Percentiles rank a stretch among this genome's conserved stretches.
phyloP scores from a whole-genome alignment of 495 filamentous ascomycete genomes.

The Talaromyces thailandensis region DNA sequence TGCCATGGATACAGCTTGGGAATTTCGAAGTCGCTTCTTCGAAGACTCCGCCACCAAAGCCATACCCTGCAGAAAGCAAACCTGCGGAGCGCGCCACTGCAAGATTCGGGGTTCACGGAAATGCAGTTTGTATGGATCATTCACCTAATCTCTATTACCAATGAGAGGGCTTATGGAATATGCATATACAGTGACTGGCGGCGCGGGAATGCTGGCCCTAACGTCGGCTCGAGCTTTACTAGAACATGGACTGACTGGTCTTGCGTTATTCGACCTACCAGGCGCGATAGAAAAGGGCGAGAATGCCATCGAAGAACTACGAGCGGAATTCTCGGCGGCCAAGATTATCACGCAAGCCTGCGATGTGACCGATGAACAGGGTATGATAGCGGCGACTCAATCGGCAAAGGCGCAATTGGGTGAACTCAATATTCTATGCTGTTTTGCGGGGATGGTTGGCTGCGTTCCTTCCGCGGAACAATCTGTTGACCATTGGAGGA shows the following conservation, averaged over 20 bases:
- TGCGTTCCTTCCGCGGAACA: constrained; percentile 48
- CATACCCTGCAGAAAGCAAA: constrained; percentile 29
- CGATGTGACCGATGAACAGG: constrained; percentile 47
- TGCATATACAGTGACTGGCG: constrained; percentile 45
- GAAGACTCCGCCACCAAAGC: constrained; percentile 37
- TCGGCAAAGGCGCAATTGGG: constrained; percentile 35
- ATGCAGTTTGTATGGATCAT: constrained; percentile 34
- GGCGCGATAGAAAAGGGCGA: constrained; percentile 16
- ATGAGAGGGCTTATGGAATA: neutral
- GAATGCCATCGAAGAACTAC: constrained; percentile 26
- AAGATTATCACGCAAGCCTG: constrained; percentile 37
- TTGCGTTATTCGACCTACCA: constrained; percentile 54
- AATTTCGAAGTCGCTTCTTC: constrained; percentile 19
- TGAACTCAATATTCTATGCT: constrained; percentile 46
- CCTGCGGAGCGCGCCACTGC: constrained; percentile 38
- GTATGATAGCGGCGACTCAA: constrained; percentile 31
- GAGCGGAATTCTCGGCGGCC: constrained; percentile 41
- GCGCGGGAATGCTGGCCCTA: constrained; percentile 56
- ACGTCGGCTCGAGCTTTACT: constrained; percentile 52
- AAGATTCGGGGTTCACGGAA: constrained; percentile 52
- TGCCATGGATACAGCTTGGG: constrained; percentile 17
- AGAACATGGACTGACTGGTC: constrained; percentile 53
- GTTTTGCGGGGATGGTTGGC: constrained; percentile 59
- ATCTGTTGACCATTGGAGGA: constrained; percentile 42
- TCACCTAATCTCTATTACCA: neutral